phyloP scores from a whole-genome alignment of 148 eudicot species.

The Silene latifolia region DNA sequence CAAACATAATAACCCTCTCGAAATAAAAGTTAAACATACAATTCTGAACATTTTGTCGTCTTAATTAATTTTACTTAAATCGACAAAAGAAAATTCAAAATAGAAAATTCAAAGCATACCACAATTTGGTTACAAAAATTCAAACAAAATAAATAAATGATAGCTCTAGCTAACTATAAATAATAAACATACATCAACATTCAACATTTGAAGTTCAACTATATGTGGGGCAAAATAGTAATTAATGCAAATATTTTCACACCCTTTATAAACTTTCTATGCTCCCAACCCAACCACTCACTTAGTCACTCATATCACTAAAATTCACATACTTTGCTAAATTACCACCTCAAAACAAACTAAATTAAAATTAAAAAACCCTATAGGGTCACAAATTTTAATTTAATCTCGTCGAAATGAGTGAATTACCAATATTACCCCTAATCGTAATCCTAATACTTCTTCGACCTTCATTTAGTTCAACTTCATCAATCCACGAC shows the following conservation, averaged over 20 bases:
- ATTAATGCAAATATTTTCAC: background rate
- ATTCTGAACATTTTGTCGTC: no score
- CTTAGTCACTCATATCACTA: background rate
- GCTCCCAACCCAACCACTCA: background rate
- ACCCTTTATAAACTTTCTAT: background rate
- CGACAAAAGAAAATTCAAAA: no score
- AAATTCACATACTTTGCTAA: background rate
- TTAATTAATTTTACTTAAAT: no score
- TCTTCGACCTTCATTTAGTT: background rate
- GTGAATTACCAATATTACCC: background rate
- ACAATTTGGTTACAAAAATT: background rate
- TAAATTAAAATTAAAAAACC: background rate
- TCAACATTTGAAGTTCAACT: background rate
- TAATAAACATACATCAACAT: background rate
- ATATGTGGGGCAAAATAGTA: background rate
- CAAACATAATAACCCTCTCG: no score
- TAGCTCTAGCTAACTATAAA: no score
- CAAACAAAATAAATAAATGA: background rate
- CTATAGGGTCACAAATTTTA: background rate
- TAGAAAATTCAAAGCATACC: no score
- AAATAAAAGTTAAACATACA: no score
- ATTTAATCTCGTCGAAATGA: background rate
- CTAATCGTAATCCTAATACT: background rate
- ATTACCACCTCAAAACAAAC: background rate
- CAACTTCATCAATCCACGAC: slow-evolving; percentile 45